Conservation (phyloP, 2,329 filamentous ascomycete species). For the Clonostachys solani region DNA sequence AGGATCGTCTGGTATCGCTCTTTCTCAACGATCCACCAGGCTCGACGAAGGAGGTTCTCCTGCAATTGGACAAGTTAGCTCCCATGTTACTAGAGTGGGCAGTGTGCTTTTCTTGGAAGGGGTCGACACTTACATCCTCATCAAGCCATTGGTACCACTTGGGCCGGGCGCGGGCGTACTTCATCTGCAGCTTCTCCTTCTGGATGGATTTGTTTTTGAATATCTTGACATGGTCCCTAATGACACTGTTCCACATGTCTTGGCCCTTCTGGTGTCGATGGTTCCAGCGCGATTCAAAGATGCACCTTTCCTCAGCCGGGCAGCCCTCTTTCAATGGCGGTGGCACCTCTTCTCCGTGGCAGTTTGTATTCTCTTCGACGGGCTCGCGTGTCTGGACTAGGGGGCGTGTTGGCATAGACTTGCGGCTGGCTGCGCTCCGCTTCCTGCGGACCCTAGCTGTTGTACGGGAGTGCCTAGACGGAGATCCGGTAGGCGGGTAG, state of each 20-base stretch:
- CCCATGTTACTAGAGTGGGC: background rate
- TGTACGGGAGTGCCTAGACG: too few species aligned
- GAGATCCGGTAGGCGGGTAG: too few species aligned
- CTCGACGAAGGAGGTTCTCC: constrained; percentile 33
- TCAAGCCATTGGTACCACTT: constrained; percentile 44
- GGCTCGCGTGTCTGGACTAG: too few species aligned
- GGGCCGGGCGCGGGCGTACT: constrained; percentile 43
- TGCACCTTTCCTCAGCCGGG: constrained; percentile 40
- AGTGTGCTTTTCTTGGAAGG: background rate
- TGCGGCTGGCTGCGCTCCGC: too few species aligned
- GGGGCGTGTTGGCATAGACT: too few species aligned
- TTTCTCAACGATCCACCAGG: constrained; percentile 33
- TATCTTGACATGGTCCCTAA: constrained; percentile 28
- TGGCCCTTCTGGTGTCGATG: constrained; percentile 44
- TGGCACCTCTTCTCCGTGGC: constrained; percentile 21
- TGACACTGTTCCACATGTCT: constrained; percentile 55
- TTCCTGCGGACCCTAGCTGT: too few species aligned
- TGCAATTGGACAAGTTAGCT: constrained; percentile 10
- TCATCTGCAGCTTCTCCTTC: constrained; percentile 53
- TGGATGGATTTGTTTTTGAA: constrained; percentile 28
- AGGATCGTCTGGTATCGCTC: constrained; percentile 36
- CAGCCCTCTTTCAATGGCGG: constrained; percentile 37
- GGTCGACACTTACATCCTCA: constrained; percentile 39
- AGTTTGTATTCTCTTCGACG: constrained; percentile 26
- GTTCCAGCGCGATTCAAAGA: constrained; percentile 43